A percentile compares a stretch with the other conserved stretches of the same genome.
Evolutionary conservation across 139 green algal species (phyloP).

Genomic region (Coelastrella sp.): DNA sequence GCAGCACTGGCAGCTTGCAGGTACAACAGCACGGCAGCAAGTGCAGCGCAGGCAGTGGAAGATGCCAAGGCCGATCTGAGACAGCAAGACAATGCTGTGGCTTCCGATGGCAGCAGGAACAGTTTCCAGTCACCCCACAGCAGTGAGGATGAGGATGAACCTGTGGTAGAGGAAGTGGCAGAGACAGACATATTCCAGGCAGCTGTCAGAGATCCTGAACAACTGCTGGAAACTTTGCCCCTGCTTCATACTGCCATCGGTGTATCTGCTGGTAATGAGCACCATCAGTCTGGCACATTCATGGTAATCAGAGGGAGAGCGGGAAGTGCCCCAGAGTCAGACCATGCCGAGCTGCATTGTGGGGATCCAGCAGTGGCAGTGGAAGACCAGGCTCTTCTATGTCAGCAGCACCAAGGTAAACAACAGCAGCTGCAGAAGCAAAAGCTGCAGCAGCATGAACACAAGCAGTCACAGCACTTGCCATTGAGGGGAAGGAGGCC

Average conservation of each 20-base stretch:
- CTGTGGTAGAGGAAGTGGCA: not conserved
- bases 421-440: not conserved
- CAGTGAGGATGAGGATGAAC: not conserved
- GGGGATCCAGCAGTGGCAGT: conserved; percentile 31
- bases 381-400: conserved; percentile 10
- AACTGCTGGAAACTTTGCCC: not conserved
- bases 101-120: not conserved
- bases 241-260: conserved; percentile 1
- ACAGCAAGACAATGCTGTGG: not conserved
- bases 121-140: not conserved
- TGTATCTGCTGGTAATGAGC: not conserved
- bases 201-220: not conserved
- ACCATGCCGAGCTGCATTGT: not conserved
- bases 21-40: conserved; percentile 49
- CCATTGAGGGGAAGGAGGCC: too few relatives aligned
- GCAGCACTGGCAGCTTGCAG: conserved; percentile 16
- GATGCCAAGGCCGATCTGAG: conserved; percentile 4
- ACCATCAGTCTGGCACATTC: conserved; percentile 1
- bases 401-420: not conserved
- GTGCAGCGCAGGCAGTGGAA: conserved; percentile 20
- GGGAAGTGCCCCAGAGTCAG: not conserved
- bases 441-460: not conserved
- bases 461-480: too few relatives aligned
- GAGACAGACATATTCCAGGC: too few relatives aligned
- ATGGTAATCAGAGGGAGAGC: conserved; percentile 21